Evolutionary conservation across 805 yeast genomes (phyloP).

Genomic region (Metschnikowia baotianmanensis): DNA sequence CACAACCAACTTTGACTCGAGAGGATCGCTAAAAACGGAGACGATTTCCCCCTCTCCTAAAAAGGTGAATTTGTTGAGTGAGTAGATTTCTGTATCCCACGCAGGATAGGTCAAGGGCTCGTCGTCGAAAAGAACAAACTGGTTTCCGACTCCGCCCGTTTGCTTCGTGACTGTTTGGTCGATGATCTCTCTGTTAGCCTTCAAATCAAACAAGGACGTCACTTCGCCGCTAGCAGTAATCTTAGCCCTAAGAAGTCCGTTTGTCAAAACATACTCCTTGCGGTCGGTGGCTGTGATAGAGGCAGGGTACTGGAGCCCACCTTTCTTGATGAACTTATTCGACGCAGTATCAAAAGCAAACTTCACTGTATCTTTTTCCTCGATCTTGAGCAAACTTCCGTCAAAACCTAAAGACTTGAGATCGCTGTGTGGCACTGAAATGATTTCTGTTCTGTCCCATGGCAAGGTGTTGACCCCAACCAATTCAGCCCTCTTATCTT

Average conservation of each 20-base stretch:
- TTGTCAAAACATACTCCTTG: constrained; percentile 50
- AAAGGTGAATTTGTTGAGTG: constrained; percentile 67
- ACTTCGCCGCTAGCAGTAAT: constrained; percentile 54
- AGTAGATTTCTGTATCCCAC: constrained; percentile 95
- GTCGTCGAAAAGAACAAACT: constrained; percentile 79
- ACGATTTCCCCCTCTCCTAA: constrained; percentile 38
- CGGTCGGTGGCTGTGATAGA: constrained; percentile 40
- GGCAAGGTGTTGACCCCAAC: constrained; percentile 53
- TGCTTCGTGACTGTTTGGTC: constrained; percentile 55
- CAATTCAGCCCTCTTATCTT: background rate
- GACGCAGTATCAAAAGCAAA: constrained; percentile 17
- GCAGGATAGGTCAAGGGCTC: constrained; percentile 91
- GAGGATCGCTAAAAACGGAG: constrained; percentile 49
- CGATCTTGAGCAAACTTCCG: constrained; percentile 5
- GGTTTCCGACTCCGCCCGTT: constrained; percentile 65
- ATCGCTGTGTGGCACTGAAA: constrained; percentile 30
- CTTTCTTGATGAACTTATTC: constrained; percentile 12
- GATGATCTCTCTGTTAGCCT: constrained; percentile 59
- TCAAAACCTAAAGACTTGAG: constrained; percentile 5
- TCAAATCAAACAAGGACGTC: constrained; percentile 60
- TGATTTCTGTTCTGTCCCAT: constrained; percentile 56
- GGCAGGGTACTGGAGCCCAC: constrained; percentile 44
- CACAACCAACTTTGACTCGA: constrained; percentile 62
- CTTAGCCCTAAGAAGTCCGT: constrained; percentile 57
- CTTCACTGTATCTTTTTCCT: constrained; percentile 9